These are phyloP conservation scores for Oxytropis ochrocephala DNA, from an alignment of 306 rosid species.

Conservation along the genomic window DNA sequence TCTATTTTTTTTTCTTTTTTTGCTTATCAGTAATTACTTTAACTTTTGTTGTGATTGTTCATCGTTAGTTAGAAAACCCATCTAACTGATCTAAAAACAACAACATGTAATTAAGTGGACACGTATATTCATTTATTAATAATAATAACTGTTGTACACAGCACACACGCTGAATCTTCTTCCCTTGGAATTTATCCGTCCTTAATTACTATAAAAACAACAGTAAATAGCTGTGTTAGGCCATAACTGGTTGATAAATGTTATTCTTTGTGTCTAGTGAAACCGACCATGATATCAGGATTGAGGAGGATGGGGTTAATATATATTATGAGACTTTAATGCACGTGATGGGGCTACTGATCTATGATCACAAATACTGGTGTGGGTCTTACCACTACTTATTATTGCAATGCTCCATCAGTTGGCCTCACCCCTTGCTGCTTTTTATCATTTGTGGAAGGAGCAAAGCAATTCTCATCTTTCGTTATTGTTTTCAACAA, in stretches of 20 bases:
- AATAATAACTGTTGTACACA: no score
- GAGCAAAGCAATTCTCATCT: neutral
- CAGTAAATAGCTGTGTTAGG: neutral
- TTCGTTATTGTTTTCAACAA: neutral
- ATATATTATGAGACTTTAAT: conserved; percentile 16
- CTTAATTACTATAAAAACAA: no score
- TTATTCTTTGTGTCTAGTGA: no score
- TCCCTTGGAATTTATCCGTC: no score
- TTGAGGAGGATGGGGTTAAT: conserved; percentile 3
- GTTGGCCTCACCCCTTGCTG: neutral
- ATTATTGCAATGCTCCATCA: neutral
- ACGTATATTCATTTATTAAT: no score
- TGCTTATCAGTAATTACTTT: no score
- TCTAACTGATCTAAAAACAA: no score
- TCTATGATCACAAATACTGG: neutral
- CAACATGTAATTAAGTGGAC: no score
- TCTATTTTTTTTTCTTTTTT: no score
- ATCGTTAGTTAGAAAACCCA: no score
- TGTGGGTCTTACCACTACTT: neutral
- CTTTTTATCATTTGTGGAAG: neutral
- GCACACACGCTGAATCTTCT: no score
- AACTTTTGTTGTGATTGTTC: no score
- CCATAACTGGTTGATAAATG: neutral
- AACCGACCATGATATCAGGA: conserved; percentile 15
- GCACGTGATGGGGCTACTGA: conserved; percentile 1